Percentiles rank a stretch among this genome's conserved stretches.
Evolutionary conservation across 2,329 filamentous ascomycete species (phyloP).

Genomic region (Arthroderma sp.): DNA sequence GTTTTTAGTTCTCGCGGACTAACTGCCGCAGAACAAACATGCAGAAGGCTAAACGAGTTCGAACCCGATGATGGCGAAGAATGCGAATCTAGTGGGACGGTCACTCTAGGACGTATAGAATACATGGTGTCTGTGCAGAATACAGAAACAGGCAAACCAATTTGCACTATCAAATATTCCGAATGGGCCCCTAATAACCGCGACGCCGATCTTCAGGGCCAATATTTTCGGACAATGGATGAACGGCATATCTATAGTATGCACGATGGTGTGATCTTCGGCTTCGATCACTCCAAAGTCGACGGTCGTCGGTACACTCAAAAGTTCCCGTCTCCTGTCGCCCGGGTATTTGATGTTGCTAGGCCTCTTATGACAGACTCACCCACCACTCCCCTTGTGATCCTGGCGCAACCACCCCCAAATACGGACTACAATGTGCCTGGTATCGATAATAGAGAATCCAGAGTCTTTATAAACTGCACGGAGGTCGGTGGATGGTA

Average conservation of each 20-base stretch:
- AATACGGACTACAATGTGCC: constrained; percentile 27
- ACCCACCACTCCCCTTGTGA: constrained; percentile 61
- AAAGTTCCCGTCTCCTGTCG: constrained; percentile 63
- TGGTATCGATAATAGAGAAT: constrained; percentile 39
- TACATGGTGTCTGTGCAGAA: constrained; percentile 81
- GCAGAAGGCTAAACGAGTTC: constrained; percentile 53
- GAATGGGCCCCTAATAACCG: constrained; percentile 92
- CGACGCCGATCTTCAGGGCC: constrained; percentile 71
- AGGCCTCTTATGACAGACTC: constrained; percentile 54
- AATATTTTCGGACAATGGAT: constrained; percentile 70
- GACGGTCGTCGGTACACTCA: constrained; percentile 51
- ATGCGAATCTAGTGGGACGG: constrained; percentile 65
- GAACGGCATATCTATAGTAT: constrained; percentile 78
- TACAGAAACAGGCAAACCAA: constrained; percentile 54
- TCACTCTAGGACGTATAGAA: constrained; percentile 74
- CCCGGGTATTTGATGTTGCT: constrained; percentile 77
- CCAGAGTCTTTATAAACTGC: constrained; percentile 71
- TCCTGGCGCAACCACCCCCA: constrained; percentile 69
- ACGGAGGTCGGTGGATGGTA: constrained; percentile 86
- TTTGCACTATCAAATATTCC: constrained; percentile 82
- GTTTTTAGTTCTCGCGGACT: constrained; percentile 68
- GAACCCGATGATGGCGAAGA: constrained; percentile 49
- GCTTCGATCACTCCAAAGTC: constrained; percentile 53
- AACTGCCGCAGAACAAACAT: constrained; percentile 59
- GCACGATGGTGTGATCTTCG: constrained; percentile 72